These are phyloP conservation scores for Starmerella geochares DNA, from an alignment of 805 yeast species.

Conservation along the genomic window DNA sequence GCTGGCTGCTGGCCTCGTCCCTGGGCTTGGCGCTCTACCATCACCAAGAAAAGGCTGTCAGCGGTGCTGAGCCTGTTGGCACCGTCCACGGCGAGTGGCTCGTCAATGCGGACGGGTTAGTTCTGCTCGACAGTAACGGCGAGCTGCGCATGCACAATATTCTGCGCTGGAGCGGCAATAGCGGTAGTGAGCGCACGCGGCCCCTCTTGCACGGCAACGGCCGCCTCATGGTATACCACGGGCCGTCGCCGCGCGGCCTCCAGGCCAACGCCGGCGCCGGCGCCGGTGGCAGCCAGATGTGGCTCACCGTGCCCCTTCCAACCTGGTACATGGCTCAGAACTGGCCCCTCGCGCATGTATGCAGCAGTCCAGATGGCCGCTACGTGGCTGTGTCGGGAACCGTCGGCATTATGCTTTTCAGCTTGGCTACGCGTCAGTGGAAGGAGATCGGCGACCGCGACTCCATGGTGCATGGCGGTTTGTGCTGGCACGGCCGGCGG, in stretches of 20 bases:
- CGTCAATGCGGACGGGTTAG: conserved; percentile 32
- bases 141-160: conserved; percentile 22
- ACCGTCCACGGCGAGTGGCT: conserved; percentile 31
- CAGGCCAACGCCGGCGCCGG: conserved; percentile 16
- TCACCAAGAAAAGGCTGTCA: conserved; percentile 2
- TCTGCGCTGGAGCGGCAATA: conserved; percentile 30
- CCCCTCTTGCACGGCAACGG: conserved; percentile 38
- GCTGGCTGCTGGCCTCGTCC: conserved; percentile 42
- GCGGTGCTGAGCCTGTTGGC: conserved; percentile 17
- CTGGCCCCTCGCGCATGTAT: conserved; percentile 36
- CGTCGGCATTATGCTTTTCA: conserved; percentile 39
- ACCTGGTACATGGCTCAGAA: conserved; percentile 38
- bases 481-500: conserved; percentile 33
- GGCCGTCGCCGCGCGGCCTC: conserved; percentile 31
- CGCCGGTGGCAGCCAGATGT: conserved; percentile 21
- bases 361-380: conserved; percentile 41
- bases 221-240: conserved; percentile 38
- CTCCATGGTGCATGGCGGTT: conserved; percentile 33
- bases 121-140: conserved; percentile 28
- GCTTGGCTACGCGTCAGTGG: conserved; percentile 38
- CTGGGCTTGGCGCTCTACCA: conserved; percentile 35
- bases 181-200: conserved; percentile 29
- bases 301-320: conserved; percentile 42
- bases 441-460: conserved; percentile 36
- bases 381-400: conserved; percentile 43